phyloP scores from a whole-genome alignment of 2,329 filamentous ascomycete genomes.

The Fusarium sp. region DNA sequence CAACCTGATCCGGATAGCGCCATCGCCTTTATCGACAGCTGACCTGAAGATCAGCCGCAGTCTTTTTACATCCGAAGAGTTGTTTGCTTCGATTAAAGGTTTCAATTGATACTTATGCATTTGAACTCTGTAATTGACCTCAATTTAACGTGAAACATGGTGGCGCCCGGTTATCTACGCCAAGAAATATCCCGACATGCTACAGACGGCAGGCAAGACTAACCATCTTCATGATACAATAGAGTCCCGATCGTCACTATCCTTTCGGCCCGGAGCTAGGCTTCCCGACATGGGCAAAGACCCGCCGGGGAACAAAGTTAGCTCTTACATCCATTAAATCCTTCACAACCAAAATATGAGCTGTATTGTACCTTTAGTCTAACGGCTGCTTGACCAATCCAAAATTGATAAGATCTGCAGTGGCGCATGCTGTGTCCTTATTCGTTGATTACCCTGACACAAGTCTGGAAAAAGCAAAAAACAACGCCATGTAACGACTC shows the following conservation, averaged over 20 bases:
- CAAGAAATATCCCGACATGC: not conserved
- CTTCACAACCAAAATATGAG: not conserved
- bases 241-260: not conserved
- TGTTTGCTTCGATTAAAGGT: not conserved
- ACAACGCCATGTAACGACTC: not conserved
- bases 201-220: not conserved
- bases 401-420: not conserved
- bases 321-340: not conserved
- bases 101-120: not conserved
- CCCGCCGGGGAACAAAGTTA: not conserved
- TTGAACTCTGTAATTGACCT: not conserved
- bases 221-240: not conserved
- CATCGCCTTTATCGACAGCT: not conserved
- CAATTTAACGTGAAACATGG: slow-evolving; percentile 7
- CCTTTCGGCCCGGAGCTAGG: not conserved
- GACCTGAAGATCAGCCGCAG: not conserved
- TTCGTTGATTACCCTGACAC: not conserved
- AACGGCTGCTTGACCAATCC: not conserved
- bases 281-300: not conserved
- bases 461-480: slow-evolving; percentile 1
- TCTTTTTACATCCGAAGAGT: not conserved
- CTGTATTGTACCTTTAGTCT: not conserved
- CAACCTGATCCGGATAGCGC: not conserved
- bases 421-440: not conserved
- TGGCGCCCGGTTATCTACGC: not conserved